These are phyloP conservation scores for Teratosphaeria destructans DNA, from an alignment of 2,329 filamentous ascomycete species.

Conservation along the genomic window DNA sequence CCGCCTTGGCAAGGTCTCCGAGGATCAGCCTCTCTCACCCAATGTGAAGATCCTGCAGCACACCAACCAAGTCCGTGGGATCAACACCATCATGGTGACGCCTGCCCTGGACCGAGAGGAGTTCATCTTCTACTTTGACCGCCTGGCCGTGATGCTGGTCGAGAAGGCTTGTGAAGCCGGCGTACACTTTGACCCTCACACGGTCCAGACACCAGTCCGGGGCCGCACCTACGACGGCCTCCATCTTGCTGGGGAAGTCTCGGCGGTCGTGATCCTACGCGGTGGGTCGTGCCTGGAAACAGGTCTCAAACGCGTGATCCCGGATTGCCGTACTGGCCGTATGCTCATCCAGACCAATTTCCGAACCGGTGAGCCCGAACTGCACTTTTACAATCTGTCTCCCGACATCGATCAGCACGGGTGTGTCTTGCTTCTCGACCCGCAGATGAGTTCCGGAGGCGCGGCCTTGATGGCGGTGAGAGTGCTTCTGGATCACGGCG, in stretches of 20 bases:
- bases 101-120: slow-evolving; percentile 72
- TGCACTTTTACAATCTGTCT: slow-evolving; percentile 80
- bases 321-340: slow-evolving; percentile 81
- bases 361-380: slow-evolving; percentile 76
- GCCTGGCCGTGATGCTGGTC: slow-evolving; percentile 72
- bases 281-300: slow-evolving; percentile 83
- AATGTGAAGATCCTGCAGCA: slow-evolving; percentile 65
- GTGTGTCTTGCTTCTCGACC: slow-evolving; percentile 76
- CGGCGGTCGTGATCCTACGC: slow-evolving; percentile 78
- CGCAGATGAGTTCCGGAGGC: slow-evolving; percentile 89
- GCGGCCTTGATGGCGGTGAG: slow-evolving; percentile 85
- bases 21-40: slow-evolving; percentile 60
- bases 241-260: slow-evolving; percentile 58
- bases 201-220: slow-evolving; percentile 58
- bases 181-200: slow-evolving; percentile 54
- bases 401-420: slow-evolving; percentile 62
- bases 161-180: slow-evolving; percentile 69
- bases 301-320: slow-evolving; percentile 78
- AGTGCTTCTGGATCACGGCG: slow-evolving; percentile 89
- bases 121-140: slow-evolving; percentile 96
- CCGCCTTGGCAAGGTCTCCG: slow-evolving; percentile 57
- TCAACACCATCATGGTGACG: slow-evolving; percentile 84
- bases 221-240: slow-evolving; percentile 63
- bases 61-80: slow-evolving; percentile 71
- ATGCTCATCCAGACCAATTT: slow-evolving; percentile 78